Evolutionary conservation across 495 filamentous ascomycete genomes (phyloP).

Genomic region (Rusavskia elegans): DNA sequence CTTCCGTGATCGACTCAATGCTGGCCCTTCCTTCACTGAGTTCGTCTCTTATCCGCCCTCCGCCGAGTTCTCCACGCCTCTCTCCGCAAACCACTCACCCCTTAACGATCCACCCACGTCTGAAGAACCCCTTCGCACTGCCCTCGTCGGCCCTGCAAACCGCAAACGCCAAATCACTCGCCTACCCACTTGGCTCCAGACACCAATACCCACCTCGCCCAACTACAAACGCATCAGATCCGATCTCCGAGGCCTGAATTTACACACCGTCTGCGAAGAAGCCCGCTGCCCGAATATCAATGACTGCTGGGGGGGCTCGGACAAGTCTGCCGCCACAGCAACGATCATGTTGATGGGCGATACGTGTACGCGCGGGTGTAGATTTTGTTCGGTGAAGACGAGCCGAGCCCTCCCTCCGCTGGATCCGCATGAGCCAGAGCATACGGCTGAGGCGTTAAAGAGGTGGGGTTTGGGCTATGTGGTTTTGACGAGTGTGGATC

Average conservation of each 20-base stretch:
- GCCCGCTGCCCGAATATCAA: conserved; percentile 93
- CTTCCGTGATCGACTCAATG: conserved; percentile 68
- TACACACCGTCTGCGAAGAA: conserved; percentile 97
- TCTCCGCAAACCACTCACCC: neutral
- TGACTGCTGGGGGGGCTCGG: conserved; percentile 88
- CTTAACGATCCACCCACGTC: conserved; percentile 23
- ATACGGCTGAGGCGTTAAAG: conserved; percentile 83
- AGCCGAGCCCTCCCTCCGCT: conserved; percentile 59
- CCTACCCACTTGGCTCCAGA: conserved; percentile 89
- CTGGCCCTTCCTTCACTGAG: conserved; percentile 71
- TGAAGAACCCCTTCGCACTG: conserved; percentile 53
- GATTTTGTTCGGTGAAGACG: conserved; percentile 96
- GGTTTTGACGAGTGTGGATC: conserved; percentile 82
- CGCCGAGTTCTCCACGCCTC: conserved; percentile 9
- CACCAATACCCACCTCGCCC: conserved; percentile 62
- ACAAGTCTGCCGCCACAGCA: conserved; percentile 81
- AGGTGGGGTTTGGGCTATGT: conserved; percentile 94
- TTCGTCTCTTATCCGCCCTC: conserved; percentile 41
- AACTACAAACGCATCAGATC: conserved; percentile 90
- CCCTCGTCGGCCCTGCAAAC: conserved; percentile 64
- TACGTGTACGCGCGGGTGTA: conserved; percentile 90
- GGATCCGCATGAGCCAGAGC: conserved; percentile 91
- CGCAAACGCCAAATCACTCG: conserved; percentile 72
- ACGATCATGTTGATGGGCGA: conserved; percentile 99
- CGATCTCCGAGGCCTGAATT: conserved; percentile 72